Evolutionary conservation across 2,329 filamentous ascomycete genomes (phyloP).

Genomic region (Alternaria ethzedia): DNA sequence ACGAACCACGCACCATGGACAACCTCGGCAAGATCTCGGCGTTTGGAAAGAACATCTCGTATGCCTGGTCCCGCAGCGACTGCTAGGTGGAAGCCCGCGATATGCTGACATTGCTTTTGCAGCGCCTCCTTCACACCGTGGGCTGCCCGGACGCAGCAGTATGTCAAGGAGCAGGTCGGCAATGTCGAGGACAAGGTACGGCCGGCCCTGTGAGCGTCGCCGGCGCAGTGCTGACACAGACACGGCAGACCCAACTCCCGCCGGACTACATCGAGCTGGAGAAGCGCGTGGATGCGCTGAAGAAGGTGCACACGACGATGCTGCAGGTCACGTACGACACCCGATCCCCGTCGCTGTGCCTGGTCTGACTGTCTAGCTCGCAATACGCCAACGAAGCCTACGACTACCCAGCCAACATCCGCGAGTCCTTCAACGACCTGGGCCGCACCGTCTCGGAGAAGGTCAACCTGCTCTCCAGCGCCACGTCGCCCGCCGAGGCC

Average conservation of each 20-base stretch:
- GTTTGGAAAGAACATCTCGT: constrained; percentile 75
- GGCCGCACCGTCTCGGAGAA: constrained; percentile 96
- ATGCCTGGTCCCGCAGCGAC: constrained; percentile 39
- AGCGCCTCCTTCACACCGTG: constrained; percentile 90
- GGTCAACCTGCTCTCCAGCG: constrained; percentile 85
- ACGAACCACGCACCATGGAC: constrained; percentile 60
- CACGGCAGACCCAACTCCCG: constrained; percentile 83
- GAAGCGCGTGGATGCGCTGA: constrained; percentile 97
- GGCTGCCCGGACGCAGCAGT: constrained; percentile 92
- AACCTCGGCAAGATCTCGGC: constrained; percentile 76
- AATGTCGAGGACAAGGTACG: constrained; percentile 90
- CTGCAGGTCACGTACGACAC: constrained; percentile 86
- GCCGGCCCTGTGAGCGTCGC: background rate
- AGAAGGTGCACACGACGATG: constrained; percentile 96
- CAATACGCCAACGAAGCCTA: constrained; percentile 89
- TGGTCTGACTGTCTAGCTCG: constrained; percentile 62
- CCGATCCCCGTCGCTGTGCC: constrained; percentile 4
- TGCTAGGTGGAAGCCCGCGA: constrained; percentile 5
- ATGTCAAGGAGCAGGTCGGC: constrained; percentile 96
- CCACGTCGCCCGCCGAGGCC: constrained; percentile 85
- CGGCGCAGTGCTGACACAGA: constrained; percentile 28
- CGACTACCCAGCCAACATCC: constrained; percentile 97
- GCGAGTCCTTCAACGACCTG: constrained; percentile 96
- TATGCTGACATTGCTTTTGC: constrained; percentile 54
- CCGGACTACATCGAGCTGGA: constrained; percentile 98